Evolutionary conservation across 2,329 filamentous ascomycete species (phyloP).

Genomic region (Ascochyta fabae): DNA sequence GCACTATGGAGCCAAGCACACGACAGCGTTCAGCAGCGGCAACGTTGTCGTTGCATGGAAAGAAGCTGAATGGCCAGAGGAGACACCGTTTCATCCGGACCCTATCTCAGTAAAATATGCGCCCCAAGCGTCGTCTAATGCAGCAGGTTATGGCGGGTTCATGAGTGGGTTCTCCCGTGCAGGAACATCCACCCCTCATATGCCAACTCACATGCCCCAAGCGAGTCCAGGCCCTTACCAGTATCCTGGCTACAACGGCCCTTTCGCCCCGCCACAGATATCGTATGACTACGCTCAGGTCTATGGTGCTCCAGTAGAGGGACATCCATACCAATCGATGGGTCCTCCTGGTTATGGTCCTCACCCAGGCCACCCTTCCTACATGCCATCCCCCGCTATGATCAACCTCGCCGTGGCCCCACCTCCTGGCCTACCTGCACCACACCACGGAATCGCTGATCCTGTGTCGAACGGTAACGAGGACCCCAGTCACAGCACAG

Average conservation of each 20-base stretch:
- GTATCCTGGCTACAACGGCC: slow-evolving; percentile 44
- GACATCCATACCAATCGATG: slow-evolving; percentile 41
- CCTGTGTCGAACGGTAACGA: slow-evolving; percentile 23
- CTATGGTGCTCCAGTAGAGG: slow-evolving; percentile 38
- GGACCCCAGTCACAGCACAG: slow-evolving; percentile 40
- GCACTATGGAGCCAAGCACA: slow-evolving; percentile 85
- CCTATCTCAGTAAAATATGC: slow-evolving; percentile 55
- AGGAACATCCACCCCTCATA: slow-evolving; percentile 46
- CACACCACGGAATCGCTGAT: slow-evolving; percentile 27
- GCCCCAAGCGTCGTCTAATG: slow-evolving; percentile 39
- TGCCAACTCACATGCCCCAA: slow-evolving; percentile 45
- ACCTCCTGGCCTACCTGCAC: slow-evolving; percentile 29
- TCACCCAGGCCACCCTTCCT: slow-evolving; percentile 32
- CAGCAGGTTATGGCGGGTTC: slow-evolving; percentile 38
- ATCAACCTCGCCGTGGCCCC: slow-evolving; percentile 37
- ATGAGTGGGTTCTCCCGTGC: slow-evolving; percentile 48
- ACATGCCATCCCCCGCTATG: slow-evolving; percentile 43
- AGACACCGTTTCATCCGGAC: slow-evolving; percentile 73
- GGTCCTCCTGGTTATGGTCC: slow-evolving; percentile 38
- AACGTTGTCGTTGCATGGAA: slow-evolving; percentile 79
- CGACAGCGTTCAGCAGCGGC: slow-evolving; percentile 70
- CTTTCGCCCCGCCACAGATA: slow-evolving; percentile 46
- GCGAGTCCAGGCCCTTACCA: slow-evolving; percentile 47
- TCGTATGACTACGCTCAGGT: slow-evolving; percentile 39
- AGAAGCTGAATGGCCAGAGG: slow-evolving; percentile 77